Base-by-base conservation (phyloP, 768 basidiomycete genomes). In the Suillus ampliporus region DNA sequence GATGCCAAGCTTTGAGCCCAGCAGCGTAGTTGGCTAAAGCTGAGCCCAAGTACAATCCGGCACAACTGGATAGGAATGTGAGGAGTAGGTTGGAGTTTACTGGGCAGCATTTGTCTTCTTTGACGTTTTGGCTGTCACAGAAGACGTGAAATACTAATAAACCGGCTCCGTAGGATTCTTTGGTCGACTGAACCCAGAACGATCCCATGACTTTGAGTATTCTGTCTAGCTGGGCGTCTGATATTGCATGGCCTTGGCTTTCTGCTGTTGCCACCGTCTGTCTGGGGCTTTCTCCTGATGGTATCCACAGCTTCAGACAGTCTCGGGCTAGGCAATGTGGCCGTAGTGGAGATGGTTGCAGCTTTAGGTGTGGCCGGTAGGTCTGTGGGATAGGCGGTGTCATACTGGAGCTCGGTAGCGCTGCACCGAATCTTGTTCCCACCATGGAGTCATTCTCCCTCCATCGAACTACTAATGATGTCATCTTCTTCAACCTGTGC, bases 121-220 rank as follows among this genome's bases (percentile, higher is more conserved):
- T 50, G 4, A 71, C 60, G 2, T 31, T 21, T 1, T 60, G 47
- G 1, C 23, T 28, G 58, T 84, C 77, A 54, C 82, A 83, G 57
- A 76, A 82, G 0, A 76, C 68, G 44, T 83, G 82, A 47, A 51
- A 84, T 0, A 69, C 63, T 0, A 81, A 67, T 0, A 84, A 69
- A 1, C 82, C 79, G 0, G 77, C 62, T 0, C 77, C 79, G 62
- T 84, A 83, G 0, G 74, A 68, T 23, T 72, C 70, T 2, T 61
- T 43, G 0, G 81, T 83, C 8, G 64, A 59, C 4, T 69, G 62
- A 0, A 67, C 72, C 74, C 74, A 81, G 0, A 73, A 70, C 0
- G 46, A 31, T 1, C 34, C 28, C 5, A 78, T 62, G 0, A 78
- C 72, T 0, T 60, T 54, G 0, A 61, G 53, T 3, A 82, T 72